Percentiles rank a stretch among this genome's conserved stretches.
Evolutionary conservation across 768 basidiomycete species (phyloP).

Genomic region (Lenzites betulinus): DNA sequence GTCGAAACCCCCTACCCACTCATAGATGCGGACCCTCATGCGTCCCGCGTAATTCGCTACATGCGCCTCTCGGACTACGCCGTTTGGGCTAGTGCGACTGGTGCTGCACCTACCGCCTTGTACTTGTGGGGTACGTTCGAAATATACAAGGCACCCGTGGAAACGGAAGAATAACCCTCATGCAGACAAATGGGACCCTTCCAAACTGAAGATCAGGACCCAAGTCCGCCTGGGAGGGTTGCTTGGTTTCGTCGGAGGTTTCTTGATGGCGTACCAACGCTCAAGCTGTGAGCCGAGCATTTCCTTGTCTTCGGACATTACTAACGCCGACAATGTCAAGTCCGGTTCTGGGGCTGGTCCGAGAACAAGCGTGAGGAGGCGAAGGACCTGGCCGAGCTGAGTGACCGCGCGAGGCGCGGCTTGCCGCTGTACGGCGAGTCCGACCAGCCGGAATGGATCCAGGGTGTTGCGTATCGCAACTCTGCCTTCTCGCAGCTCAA

Average conservation of each 20-base stretch:
- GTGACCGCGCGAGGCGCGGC: constrained; percentile 71
- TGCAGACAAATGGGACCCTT: constrained; percentile 49
- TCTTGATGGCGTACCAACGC: constrained; percentile 90
- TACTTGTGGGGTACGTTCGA: constrained; percentile 76
- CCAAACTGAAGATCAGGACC: constrained; percentile 40
- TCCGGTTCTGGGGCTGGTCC: constrained; percentile 94
- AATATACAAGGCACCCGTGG: neutral
- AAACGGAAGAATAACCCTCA: neutral
- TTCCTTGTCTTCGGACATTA: neutral
- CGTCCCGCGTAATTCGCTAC: constrained; percentile 83
- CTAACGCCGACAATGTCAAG: constrained; percentile 37
- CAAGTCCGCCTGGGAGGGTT: constrained; percentile 61
- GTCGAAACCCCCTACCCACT: constrained; percentile 78
- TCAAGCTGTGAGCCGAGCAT: constrained; percentile 68
- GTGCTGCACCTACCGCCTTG: constrained; percentile 77
- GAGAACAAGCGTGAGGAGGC: constrained; percentile 86
- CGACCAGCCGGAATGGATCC: constrained; percentile 81
- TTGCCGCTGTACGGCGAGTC: constrained; percentile 87
- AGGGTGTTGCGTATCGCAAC: constrained; percentile 84
- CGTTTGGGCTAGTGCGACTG: constrained; percentile 78
- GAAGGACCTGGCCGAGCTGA: constrained; percentile 77
- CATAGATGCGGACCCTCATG: constrained; percentile 94
- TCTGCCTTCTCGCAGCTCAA: constrained; percentile 93
- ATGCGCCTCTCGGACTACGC: constrained; percentile 88
- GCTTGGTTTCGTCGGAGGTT: constrained; percentile 88